Base-by-base conservation (phyloP, 2,329 filamentous ascomycete species). In the Arthrobotrys sphaeroides region DNA sequence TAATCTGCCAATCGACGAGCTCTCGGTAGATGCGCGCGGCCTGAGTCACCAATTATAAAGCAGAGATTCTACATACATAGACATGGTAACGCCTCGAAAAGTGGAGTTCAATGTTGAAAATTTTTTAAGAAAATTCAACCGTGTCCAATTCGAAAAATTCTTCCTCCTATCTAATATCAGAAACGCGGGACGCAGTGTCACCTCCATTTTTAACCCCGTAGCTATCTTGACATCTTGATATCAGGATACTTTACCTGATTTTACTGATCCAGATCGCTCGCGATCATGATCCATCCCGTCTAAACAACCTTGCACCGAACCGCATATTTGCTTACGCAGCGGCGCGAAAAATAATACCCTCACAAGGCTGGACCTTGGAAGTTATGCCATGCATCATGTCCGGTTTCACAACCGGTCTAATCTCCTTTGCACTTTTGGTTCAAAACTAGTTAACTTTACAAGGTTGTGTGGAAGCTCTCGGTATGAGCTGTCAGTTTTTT, bases 291-390 rank as follows among this genome's bases (percentile, higher is more conserved):
- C 28, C 5, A 33, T 33, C 24, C 47, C 47, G 47, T 31, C 26
- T 12, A 55, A 55, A 31, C 51, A 38, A 4, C 16, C n/a, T 20
- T 55, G 51, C 51, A 22, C 22, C 6, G 12, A 20, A 55, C 22
- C 51, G 51, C 51, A 55, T 31, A 6, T n/a, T n/a, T 55, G 51
- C 51, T 55, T 22, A 55, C 16, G 51, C 31, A 38, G 0, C n/a
- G n/a, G 7, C 51, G 49, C 26, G 18, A 12, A 31, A 55, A 38
- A 38, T 38, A 24, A 5, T 10, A n/a, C 22, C 3, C 22, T 16
- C 51, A 38, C 51, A 55, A 55, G 51, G 51, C 51, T 55, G 51
- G 47, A 53, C 24, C 24, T 36, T n/a, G 36, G 36, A 40, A 16
- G 36, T n/a, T 5, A 13, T 40, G 36, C 16, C 6, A 55, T 36